A percentile compares a stretch with the other conserved stretches of the same genome.
Evolutionary conservation across 306 rosid species (phyloP).

Genomic region (Lathyrus sativus): DNA sequence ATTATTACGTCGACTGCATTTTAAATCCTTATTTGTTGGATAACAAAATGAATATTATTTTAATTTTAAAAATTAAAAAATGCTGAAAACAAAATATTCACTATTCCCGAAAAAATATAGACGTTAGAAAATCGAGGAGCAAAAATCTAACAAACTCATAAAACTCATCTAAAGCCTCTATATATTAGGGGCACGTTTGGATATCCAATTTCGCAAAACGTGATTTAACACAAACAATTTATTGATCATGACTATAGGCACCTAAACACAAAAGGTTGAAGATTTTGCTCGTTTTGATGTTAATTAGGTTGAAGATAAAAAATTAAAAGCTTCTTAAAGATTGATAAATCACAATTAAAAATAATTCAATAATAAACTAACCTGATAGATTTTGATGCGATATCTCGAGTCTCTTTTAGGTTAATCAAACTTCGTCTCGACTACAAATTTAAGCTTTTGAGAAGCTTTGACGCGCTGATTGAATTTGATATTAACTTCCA

Average conservation of each 20-base stretch:
- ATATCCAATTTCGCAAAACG: not conserved
- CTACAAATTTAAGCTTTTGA: not conserved
- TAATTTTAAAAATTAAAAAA: not conserved
- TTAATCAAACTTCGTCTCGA: not conserved
- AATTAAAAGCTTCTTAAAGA: not conserved
- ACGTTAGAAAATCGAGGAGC: not conserved
- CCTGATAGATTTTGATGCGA: not conserved
- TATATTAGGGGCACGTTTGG: not conserved
- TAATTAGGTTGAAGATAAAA: not conserved
- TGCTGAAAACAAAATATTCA: not conserved
- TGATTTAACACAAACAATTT: not conserved
- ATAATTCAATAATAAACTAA: not conserved
- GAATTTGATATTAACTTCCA: not conserved
- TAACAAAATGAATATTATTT: not conserved
- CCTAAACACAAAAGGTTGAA: not conserved
- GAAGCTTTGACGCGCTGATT: not conserved
- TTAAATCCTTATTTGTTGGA: too few relatives aligned
- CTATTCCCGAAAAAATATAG: not conserved
- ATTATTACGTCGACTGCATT: too few relatives aligned
- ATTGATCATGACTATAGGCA: not conserved
- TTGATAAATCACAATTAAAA: too few relatives aligned
- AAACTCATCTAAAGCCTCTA: not conserved
- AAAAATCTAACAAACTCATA: not conserved
- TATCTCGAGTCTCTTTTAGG: not conserved
- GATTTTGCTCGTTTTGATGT: not conserved